A percentile compares a stretch with the other conserved stretches of the same genome.
These are phyloP conservation scores for Aspergillus sp. DNA, from an alignment of 2,329 filamentous ascomycete genomes.

Conservation along the genomic window DNA sequence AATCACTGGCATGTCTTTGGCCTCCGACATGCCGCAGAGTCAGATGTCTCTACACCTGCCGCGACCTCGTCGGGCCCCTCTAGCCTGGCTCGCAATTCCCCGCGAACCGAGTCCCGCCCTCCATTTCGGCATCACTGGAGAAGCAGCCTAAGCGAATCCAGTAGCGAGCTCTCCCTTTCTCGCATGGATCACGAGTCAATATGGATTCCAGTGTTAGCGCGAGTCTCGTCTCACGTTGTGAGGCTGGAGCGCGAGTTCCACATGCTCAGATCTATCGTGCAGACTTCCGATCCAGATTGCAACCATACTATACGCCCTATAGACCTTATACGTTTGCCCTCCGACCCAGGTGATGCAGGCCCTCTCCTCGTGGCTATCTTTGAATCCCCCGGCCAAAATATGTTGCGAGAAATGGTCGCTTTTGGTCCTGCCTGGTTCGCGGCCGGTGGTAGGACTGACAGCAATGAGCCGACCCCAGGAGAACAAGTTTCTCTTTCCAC, in stretches of 20 bases:
- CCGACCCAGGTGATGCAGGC: constrained; percentile 67
- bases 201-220: constrained; percentile 71
- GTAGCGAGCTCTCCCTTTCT: constrained; percentile 46
- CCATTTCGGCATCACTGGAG: constrained; percentile 48
- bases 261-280: constrained; percentile 71
- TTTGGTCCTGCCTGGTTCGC: constrained; percentile 75
- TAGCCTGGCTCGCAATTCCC: constrained; percentile 46
- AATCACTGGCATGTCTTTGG: constrained; percentile 83
- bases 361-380: constrained; percentile 80
- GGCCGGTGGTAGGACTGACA: constrained; percentile 52
- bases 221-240: constrained; percentile 78
- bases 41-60: constrained; percentile 50
- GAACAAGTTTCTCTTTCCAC: constrained; percentile 68
- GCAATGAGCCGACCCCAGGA: constrained; percentile 53
- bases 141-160: constrained; percentile 55
- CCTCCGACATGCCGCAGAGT: constrained; percentile 55
- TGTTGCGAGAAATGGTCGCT: constrained; percentile 68
- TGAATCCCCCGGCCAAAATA: constrained; percentile 73
- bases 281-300: constrained; percentile 69
- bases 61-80: constrained; percentile 48
- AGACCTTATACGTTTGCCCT: constrained; percentile 72
- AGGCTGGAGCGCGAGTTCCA: constrained; percentile 87
- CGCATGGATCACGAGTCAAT: constrained; percentile 41
- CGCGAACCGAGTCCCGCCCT: constrained; percentile 43
- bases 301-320: constrained; percentile 78